These are phyloP conservation scores for Hibiscus trionum DNA, from an alignment of 345 rosid genomes.

Conservation along the genomic window DNA sequence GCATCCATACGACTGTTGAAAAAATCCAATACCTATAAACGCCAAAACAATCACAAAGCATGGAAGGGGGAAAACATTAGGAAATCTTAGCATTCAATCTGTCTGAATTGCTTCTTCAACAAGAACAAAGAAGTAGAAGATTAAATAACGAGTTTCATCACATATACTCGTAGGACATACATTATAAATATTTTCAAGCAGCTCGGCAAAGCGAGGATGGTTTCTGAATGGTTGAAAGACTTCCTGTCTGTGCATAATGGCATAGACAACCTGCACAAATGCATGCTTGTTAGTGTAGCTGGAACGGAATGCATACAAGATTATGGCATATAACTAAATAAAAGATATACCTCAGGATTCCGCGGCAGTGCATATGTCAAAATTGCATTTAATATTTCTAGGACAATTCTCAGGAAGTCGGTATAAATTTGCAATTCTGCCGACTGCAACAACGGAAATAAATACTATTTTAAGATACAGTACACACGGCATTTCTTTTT, in stretches of 20 bases:
- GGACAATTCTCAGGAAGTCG: conserved; percentile 92
- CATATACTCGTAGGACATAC: conserved; percentile 26
- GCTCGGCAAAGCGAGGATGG: conserved; percentile 84
- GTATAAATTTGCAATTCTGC: conserved; percentile 92
- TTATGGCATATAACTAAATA: not conserved
- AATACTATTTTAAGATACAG: not conserved
- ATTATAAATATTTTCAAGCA: conserved; percentile 79
- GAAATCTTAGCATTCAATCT: not conserved
- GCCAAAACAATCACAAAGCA: not conserved
- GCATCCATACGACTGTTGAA: conserved; percentile 93
- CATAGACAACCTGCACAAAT: conserved; percentile 70
- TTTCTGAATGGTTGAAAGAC: conserved; percentile 83
- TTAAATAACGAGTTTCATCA: not conserved
- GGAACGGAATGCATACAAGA: not conserved
- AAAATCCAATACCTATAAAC: conserved; percentile 71
- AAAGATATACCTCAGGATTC: conserved; percentile 77
- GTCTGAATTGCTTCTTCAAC: not conserved
- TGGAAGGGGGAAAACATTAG: not conserved
- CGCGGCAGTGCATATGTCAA: conserved; percentile 88
- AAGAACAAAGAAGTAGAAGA: not conserved
- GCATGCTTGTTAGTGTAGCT: not conserved
- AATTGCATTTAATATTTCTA: conserved; percentile 88
- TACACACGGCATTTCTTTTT: not conserved
- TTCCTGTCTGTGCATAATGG: conserved; percentile 94
- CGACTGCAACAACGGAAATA: conserved; percentile 41